Conservation (phyloP, 2,329 filamentous ascomycete species). For the Diplodia corticola region DNA sequence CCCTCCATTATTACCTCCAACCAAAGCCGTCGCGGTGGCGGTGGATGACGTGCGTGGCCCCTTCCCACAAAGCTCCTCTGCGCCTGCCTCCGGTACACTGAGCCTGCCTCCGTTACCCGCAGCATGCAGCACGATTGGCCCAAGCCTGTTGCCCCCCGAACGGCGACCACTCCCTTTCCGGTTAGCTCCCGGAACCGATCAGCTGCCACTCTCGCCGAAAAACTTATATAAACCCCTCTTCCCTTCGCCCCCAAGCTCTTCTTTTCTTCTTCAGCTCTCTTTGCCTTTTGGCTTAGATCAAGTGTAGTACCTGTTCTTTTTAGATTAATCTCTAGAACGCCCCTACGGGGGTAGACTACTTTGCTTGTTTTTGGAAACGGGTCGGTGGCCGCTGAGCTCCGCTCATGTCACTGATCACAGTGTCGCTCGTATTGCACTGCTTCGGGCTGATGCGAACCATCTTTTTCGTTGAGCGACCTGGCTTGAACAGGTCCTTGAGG, state of each 20-base stretch:
- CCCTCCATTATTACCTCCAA: no score
- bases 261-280: slow-evolving; percentile 3
- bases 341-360: neutral
- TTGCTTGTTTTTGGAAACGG: neutral
- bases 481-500: neutral
- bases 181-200: no score
- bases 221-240: neutral
- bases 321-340: neutral
- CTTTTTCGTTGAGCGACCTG: neutral
- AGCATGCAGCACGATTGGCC: no score
- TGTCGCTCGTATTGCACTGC: neutral
- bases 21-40: no score
- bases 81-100: no score
- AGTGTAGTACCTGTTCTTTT: neutral
- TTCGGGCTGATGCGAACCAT: neutral
- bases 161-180: no score
- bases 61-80: no score
- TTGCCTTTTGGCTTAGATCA: slow-evolving; percentile 1
- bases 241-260: neutral
- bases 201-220: no score
- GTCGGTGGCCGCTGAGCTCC: neutral
- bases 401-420: no score
- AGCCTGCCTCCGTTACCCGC: no score
- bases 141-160: no score
- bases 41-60: no score